Evolutionary conservation across 352 stramenopile genomes (phyloP), one percentile per base, ranked within the genome.

Genomic region (Globisporangium abappressorium): DNA sequence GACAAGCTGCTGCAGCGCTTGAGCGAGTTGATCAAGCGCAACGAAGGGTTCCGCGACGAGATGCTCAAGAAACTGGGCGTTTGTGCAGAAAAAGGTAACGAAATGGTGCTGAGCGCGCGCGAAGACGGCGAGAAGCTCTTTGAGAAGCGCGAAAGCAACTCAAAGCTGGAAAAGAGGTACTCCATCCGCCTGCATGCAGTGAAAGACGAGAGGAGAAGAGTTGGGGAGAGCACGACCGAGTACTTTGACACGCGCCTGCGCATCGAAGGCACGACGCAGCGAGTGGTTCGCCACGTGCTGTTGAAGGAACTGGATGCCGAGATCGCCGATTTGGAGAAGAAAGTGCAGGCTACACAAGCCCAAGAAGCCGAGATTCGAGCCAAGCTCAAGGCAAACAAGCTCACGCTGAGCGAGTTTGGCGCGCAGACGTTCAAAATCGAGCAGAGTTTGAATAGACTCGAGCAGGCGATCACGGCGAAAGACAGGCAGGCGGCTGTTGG

Each of bases 21-120:
- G 22, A 88, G 81, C 41, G 77, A 89, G 20, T 64, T 89, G 6
- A 85, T 91, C 68, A 86, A 92, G 69, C 79, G 84, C 18, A 92
- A 92, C 41, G 82, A 88, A 65, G 75, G 70, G 1, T 91, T 92
- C 63, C 76, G 79, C 1, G 43, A 60, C 1, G 82, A 90, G 59
- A 69, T 81, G 55, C 57, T 88, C 0, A 20, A 5, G 5, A 89
- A 82, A 57, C 71, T 92, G 0, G 18, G 33, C 2, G 8, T 59
- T 0, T 82, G 79, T 24, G 62, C 59, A 8, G 81, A 89, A 8
- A 68, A 74, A 18, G 82, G 84, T 9, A 89, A 89, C 51, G 84
- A 91, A 36, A 70, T 82, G 41, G 71, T 91, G 36, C 66, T 92
- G 38, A 79, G 72, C 22, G 55, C 84, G 7, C 78, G 84, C 0